Evolutionary conservation across 2,329 filamentous ascomycete genomes (phyloP).

Genomic region (Sordariomycetes sp.): DNA sequence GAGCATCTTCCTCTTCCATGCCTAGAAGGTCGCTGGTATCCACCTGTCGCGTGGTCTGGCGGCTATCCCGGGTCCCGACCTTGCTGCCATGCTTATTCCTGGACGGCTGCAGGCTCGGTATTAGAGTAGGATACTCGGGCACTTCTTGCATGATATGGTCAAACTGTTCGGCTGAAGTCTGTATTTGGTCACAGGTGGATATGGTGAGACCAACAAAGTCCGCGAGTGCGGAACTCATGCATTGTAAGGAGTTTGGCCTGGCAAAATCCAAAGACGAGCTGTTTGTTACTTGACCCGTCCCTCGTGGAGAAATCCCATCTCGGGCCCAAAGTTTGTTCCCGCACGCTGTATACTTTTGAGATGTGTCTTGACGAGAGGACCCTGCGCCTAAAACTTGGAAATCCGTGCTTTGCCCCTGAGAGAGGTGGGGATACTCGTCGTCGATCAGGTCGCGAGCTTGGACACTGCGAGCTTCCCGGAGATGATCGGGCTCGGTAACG

Average conservation of each 20-base stretch:
- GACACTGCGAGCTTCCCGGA: too few species aligned
- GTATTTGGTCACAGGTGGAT: conserved; percentile 9
- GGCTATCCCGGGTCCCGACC: not conserved
- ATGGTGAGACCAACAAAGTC: not conserved
- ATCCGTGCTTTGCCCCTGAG: too few species aligned
- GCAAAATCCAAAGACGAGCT: not conserved
- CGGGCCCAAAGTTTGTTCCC: not conserved
- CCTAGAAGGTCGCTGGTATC: conserved; percentile 8
- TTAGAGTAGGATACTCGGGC: not conserved
- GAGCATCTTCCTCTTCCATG: conserved; percentile 10
- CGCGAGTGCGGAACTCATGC: not conserved
- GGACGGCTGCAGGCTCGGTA: not conserved
- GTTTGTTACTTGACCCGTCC: not conserved
- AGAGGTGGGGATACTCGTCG: too few species aligned
- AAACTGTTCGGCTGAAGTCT: conserved; percentile 8
- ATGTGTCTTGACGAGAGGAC: not conserved
- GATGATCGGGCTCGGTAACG: not conserved
- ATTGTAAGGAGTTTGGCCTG: not conserved
- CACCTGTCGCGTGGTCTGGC: conserved; percentile 5
- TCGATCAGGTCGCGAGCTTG: too few species aligned
- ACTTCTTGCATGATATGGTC: not conserved
- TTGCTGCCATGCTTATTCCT: not conserved
- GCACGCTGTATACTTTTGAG: not conserved
- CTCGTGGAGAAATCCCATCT: not conserved
- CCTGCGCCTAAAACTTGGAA: too few species aligned